Evolutionary conservation across 768 basidiomycete genomes (phyloP).

Genomic region (Phaeolepiota aurea): DNA sequence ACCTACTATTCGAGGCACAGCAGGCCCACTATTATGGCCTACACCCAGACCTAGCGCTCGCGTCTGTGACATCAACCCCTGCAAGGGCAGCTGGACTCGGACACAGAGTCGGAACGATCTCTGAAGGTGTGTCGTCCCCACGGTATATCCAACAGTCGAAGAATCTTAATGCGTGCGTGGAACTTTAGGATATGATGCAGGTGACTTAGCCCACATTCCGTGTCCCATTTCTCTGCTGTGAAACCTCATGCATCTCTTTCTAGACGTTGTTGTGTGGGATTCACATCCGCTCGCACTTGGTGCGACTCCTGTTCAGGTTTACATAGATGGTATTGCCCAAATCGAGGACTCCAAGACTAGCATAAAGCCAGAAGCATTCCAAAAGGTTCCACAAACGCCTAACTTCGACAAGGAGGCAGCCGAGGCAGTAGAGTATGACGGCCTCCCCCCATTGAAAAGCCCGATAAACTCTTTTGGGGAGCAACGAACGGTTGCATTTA

Average conservation of each 20-base stretch:
- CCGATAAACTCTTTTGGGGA: conserved; percentile 11
- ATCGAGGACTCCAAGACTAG: conserved; percentile 22
- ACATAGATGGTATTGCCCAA: conserved; percentile 78
- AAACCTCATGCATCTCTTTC: background rate
- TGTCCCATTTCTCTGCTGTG: background rate
- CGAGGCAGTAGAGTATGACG: conserved; percentile 50
- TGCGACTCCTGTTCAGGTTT: conserved; percentile 75
- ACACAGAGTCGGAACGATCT: conserved; percentile 60
- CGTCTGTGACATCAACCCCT: conserved; percentile 56
- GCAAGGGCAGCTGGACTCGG: conserved; percentile 57
- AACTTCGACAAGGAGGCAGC: conserved; percentile 54
- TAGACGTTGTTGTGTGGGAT: conserved; percentile 58
- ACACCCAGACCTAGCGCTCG: conserved; percentile 44
- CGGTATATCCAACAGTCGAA: background rate
- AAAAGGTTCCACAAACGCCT: conserved; percentile 44
- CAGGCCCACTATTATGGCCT: conserved; percentile 64
- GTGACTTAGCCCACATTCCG: conserved; percentile 8
- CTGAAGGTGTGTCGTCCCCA: conserved; percentile 27
- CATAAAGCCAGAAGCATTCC: conserved; percentile 39
- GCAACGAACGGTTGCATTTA: conserved; percentile 38
- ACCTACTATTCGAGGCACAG: conserved; percentile 64
- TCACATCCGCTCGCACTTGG: conserved; percentile 73
- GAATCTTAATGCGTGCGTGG: background rate
- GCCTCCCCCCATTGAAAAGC: conserved; percentile 58
- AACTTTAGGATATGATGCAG: conserved; percentile 60